Conservation (phyloP, 257 asterid genomes). For the Fraxinus americana region DNA sequence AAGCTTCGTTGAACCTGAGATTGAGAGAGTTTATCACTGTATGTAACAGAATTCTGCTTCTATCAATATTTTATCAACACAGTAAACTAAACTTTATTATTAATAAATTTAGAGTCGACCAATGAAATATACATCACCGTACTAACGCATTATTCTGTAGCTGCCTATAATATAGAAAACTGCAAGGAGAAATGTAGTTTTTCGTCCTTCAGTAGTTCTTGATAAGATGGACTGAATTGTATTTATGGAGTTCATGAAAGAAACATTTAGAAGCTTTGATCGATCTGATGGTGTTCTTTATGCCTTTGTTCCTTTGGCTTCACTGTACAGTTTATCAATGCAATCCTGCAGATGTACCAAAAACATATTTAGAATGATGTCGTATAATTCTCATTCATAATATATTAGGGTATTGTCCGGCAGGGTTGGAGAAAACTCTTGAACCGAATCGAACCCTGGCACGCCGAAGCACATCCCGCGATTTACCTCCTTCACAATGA, state of each 20-base stretch:
- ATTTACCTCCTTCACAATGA: too few relatives aligned
- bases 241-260: not conserved
- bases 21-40: not conserved
- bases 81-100: not conserved
- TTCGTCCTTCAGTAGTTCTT: not conserved
- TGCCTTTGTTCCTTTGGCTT: slow-evolving; percentile 55
- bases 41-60: not conserved
- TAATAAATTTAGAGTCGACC: not conserved
- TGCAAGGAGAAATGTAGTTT: too few relatives aligned
- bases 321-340: slow-evolving; percentile 66
- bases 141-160: too few relatives aligned
- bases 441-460: too few relatives aligned
- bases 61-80: not conserved
- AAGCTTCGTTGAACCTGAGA: not conserved
- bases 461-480: too few relatives aligned
- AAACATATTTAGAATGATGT: not conserved
- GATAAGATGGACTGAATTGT: not conserved
- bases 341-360: slow-evolving; percentile 46
- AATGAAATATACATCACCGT: too few relatives aligned
- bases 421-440: too few relatives aligned
- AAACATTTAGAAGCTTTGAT: not conserved
- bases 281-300: slow-evolving; percentile 9
- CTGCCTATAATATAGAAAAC: too few relatives aligned
- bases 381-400: not conserved
- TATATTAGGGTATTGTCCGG: too few relatives aligned